Evolutionary conservation across 2,329 filamentous ascomycete species (phyloP).

Genomic region (Fusarium mangiferae): DNA sequence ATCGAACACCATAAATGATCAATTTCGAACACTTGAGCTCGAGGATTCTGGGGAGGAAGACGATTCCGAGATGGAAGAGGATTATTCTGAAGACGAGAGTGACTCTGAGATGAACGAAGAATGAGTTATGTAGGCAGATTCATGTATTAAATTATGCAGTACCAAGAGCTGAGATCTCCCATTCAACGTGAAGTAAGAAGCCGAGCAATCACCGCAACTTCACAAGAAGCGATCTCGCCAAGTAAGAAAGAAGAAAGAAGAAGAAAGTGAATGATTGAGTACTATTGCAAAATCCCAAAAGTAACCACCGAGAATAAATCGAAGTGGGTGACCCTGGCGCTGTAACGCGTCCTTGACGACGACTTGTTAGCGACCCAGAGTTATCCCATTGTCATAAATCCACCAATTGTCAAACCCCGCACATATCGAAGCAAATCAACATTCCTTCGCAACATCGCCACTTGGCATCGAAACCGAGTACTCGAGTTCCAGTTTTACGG

Average conservation of each 20-base stretch:
- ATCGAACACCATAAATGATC: background rate
- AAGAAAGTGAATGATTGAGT: background rate
- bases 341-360: background rate
- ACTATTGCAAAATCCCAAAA: background rate
- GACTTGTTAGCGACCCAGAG: background rate
- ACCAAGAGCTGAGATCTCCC: background rate
- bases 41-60: background rate
- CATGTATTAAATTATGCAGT: background rate
- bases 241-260: background rate
- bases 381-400: background rate
- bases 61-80: background rate
- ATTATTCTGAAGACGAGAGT: background rate
- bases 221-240: background rate
- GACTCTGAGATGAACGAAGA: background rate
- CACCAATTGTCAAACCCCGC: too few species aligned
- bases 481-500: conserved; percentile 67
- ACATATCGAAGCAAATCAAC: conserved; percentile 12
- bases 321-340: background rate
- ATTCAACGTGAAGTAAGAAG: background rate
- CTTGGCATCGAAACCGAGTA: conserved; percentile 69
- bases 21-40: background rate
- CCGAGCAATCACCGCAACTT: background rate
- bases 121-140: background rate
- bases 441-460: conserved; percentile 52
- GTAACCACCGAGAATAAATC: background rate